Conservation (phyloP, 2,329 filamentous ascomycete genomes). For the Diplodia scrobiculata region DNA sequence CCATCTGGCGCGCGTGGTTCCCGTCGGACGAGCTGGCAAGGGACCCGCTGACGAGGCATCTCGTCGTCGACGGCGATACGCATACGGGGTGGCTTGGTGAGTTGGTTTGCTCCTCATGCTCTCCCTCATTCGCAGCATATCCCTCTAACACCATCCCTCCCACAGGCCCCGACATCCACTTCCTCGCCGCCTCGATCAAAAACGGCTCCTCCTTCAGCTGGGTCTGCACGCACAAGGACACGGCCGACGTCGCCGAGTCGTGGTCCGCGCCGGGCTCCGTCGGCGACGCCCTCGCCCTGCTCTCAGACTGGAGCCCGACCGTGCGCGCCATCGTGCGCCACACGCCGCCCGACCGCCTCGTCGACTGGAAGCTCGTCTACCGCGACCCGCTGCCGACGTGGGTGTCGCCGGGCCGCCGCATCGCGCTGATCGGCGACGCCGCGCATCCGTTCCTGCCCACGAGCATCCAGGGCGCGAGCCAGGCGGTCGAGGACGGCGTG, state of each 20-base stretch:
- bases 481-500: slow-evolving; percentile 54
- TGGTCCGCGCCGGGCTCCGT: slow-evolving; percentile 41
- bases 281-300: slow-evolving; percentile 37
- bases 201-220: slow-evolving; percentile 43
- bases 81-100: slow-evolving; percentile 35
- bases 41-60: slow-evolving; percentile 40
- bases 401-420: slow-evolving; percentile 51
- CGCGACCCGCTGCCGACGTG: slow-evolving; percentile 55
- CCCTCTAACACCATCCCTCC: background rate
- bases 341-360: slow-evolving; percentile 44
- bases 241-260: slow-evolving; percentile 41
- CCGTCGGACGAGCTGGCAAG: slow-evolving; percentile 37
- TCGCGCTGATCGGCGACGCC: slow-evolving; percentile 55
- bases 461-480: slow-evolving; percentile 55
- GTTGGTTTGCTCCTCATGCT: too few relatives aligned
- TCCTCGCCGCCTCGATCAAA: slow-evolving; percentile 42
- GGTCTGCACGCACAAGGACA: slow-evolving; percentile 42
- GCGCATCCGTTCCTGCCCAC: slow-evolving; percentile 58
- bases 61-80: slow-evolving; percentile 39
- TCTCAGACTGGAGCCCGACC: slow-evolving; percentile 47
- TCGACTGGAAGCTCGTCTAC: slow-evolving; percentile 60
- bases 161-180: slow-evolving; percentile 40
- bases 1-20: slow-evolving; percentile 55
- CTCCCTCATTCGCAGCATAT: too few relatives aligned
- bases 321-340: slow-evolving; percentile 52